Conservation (phyloP, 139 green algal genomes). For the Gonium pectorale region DNA sequence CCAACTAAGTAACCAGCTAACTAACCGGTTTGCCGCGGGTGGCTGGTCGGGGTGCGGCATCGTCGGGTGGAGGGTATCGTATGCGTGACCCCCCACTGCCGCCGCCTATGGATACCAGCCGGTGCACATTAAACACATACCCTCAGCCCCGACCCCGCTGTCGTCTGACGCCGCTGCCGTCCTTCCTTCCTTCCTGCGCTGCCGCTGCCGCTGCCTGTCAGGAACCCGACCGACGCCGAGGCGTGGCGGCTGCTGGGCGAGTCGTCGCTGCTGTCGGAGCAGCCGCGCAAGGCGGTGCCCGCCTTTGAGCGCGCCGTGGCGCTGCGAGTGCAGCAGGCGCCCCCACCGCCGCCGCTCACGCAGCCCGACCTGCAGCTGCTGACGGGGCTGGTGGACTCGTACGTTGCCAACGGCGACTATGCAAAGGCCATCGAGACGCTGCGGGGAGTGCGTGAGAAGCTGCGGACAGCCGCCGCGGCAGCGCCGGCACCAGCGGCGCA, state of each 20-base stretch:
- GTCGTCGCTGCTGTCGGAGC: constrained; percentile 56
- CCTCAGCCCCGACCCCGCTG: no score
- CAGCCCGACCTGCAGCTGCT: constrained; percentile 55
- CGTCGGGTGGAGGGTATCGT: no score
- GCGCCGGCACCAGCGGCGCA: neutral
- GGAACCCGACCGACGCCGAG: constrained; percentile 53
- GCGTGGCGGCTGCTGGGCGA: constrained; percentile 70
- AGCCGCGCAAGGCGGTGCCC: constrained; percentile 43
- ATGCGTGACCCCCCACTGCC: no score
- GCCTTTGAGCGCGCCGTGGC: constrained; percentile 64
- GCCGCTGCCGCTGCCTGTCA: no score
- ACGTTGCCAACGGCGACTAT: constrained; percentile 63
- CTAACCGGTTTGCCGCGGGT: no score
- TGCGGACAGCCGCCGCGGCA: neutral
- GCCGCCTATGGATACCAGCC: no score
- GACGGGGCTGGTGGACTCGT: constrained; percentile 65
- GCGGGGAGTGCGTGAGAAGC: neutral
- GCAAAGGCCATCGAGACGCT: constrained; percentile 47
- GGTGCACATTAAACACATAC: no score
- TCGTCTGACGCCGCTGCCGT: no score
- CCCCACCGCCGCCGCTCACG: neutral
- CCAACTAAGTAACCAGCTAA: no score
- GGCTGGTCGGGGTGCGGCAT: no score
- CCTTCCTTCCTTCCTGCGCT: no score
- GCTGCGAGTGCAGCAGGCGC: constrained; percentile 28